Evolutionary conservation across 2,329 filamentous ascomycete species (phyloP), one percentile per base, ranked within the genome.

Genomic region (Anisogramma anomala): DNA sequence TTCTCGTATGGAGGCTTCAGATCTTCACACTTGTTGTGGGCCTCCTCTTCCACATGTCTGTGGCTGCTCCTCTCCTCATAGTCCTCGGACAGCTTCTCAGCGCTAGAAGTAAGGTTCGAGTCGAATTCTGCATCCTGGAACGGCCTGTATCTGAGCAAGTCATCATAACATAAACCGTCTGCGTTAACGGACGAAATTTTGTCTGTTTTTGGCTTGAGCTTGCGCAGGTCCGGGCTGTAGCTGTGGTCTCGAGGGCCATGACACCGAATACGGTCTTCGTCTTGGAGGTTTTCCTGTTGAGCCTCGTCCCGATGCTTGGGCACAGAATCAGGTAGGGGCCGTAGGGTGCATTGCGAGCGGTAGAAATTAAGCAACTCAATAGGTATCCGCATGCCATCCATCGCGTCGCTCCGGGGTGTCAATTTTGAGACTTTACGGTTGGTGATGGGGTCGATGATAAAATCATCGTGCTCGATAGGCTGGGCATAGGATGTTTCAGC

Each of bases 391-490:
- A 23, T 32, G 8, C 38, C 47, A 7, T 48, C 41, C 4, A 53
- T 49, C 0, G 46, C 42, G n/a, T 47, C 42, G 1, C 48, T 48
- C 39, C 46, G 50, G 17, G 49, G 37, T 1, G 50, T 47, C 14
- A 45, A 44, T 45, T 52, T 63, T 14, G 52, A 44, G 3, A 72
- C 62, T 45, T 66, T 72, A 25, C 71, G 66, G 47, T 77, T 77
- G 13, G 72, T 75, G 44, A 78, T 75, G 3, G 74, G 73, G 42
- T 78, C 73, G 32, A 78, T 75, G 15, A 63, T 54, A 35, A 64
- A 68, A 7, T 62, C 62, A 2, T 50, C 33, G 3, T 50, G 48
- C 15, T 47, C 45, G 10, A 41, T 17, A 7, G 38, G 38, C 17
- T 32, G n/a, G 18, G 19, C 36, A 17, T 46, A 39, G 13, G 41